Base-by-base conservation (phyloP, 192 early-diverging fungal genomes). In the Coemansia sp. region DNA sequence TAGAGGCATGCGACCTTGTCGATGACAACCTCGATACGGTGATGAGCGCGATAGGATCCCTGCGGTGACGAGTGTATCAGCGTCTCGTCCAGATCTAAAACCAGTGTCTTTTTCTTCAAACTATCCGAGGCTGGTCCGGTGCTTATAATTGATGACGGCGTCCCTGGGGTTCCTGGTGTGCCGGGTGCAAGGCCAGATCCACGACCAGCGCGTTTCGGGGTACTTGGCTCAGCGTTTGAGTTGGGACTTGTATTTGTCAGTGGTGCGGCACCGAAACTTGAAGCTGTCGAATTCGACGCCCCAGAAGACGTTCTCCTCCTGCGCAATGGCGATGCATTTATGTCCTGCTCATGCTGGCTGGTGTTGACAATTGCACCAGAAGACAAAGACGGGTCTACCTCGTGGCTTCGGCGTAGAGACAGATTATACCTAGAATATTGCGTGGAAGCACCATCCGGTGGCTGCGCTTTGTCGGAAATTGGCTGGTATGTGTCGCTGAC, bases 41-140 rank as follows among this genome's bases (percentile, higher is more conserved):
- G 73, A 64, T 88, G 84, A 0, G 85, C 73, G 27, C 80, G 70
- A 33, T 83, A 80, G 30, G 78, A 66, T 22, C 63, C 69, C 46
- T 75, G 69, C 13, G 85, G 84, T 25, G 80, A 76, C 56, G 86
- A 89, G 57, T 87, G 86, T 6, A 89, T 86, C 15, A 89, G 73
- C 1, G 86, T 88, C 54, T 89, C 86, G 57, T 87, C 86, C 33
- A 87, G 69, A 55, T 87, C 86, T 58, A 87, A 53, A 8, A 86
- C 83, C 51, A 87, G 73, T 11, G 82, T 87, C 46, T 78, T 78
- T 12, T 67, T 71, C 17, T 67, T 67, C n/a, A 64, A 49, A 10
- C 52, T 69, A 39, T 57, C 62, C 21, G 57, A 21, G 1, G 53
- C 33, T 3, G 50, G 22, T 15, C 61, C 47, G 30, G 15, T 18